A percentile compares a stretch with the other conserved stretches of the same genome.
phyloP scores from a whole-genome alignment of 164 flowering plant species.

The Pachysandra terminalis region DNA sequence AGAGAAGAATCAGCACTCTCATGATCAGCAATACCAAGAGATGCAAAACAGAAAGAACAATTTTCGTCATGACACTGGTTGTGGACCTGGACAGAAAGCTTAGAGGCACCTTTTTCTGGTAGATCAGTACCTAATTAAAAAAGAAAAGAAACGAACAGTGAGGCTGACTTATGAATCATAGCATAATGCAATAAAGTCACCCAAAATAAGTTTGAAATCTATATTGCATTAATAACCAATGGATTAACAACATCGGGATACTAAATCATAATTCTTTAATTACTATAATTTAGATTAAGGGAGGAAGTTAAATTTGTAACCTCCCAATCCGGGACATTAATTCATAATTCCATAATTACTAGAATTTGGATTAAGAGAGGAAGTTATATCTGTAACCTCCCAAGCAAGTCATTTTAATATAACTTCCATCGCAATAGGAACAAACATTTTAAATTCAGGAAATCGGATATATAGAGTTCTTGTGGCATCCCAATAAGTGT shows the following conservation, averaged over 20 bases:
- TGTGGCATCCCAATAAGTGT: not conserved
- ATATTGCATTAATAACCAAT: too few relatives aligned
- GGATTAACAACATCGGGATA: too few relatives aligned
- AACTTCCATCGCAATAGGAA: not conserved
- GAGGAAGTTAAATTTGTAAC: too few relatives aligned
- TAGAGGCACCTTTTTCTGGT: conserved; percentile 14
- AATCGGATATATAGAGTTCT: not conserved
- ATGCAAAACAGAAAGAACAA: conserved; percentile 15
- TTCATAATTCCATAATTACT: not conserved
- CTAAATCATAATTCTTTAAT: too few relatives aligned
- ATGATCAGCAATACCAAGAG: conserved; percentile 19
- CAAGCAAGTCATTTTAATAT: too few relatives aligned
- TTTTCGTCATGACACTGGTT: conserved; percentile 15
- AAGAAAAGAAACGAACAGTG: not conserved
- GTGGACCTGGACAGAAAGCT: conserved; percentile 14
- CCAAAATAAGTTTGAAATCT: too few relatives aligned
- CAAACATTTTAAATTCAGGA: not conserved
- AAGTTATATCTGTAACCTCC: not conserved
- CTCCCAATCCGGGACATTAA: not conserved
- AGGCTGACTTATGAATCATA: too few relatives aligned
- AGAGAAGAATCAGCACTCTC: conserved; percentile 18
- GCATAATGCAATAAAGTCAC: not conserved
- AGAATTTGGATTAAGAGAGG: not conserved
- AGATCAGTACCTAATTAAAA: conserved; percentile 26
- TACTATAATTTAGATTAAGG: too few relatives aligned